Conservation (phyloP, 345 rosid genomes). For the Lepidium africanum region DNA sequence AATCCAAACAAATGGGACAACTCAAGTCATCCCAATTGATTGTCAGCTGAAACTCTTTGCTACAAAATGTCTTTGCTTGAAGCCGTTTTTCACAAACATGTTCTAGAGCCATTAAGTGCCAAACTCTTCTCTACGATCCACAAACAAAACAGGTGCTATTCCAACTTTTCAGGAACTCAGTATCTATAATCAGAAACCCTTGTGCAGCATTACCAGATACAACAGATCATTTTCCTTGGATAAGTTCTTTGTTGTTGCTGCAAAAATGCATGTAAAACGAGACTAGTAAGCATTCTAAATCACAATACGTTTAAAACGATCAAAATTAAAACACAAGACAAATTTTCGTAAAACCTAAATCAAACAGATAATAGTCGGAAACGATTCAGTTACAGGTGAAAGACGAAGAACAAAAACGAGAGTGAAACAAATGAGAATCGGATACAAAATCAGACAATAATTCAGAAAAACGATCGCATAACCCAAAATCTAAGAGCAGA, state of each 20-base stretch:
- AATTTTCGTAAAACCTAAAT: not conserved
- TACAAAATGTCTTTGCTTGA: slow-evolving; percentile 19
- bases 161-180: not conserved
- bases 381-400: not conserved
- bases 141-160: slow-evolving; percentile 2
- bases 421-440: not conserved
- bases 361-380: not conserved
- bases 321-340: not conserved
- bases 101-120: slow-evolving; percentile 38
- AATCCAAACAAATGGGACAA: slow-evolving; percentile 92
- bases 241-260: not conserved
- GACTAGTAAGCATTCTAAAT: not conserved
- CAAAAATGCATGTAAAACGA: not conserved
- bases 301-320: not conserved
- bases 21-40: slow-evolving; percentile 64
- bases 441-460: not conserved
- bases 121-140: slow-evolving; percentile 15
- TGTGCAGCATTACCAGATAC: not conserved
- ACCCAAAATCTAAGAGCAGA: not conserved
- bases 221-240: not conserved
- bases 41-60: slow-evolving; percentile 46
- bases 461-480: not conserved
- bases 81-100: slow-evolving; percentile 29
- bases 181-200: not conserved
- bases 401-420: not conserved